Base-by-base conservation (phyloP, 164 flowering plant species). In the Amborella trichopoda region DNA sequence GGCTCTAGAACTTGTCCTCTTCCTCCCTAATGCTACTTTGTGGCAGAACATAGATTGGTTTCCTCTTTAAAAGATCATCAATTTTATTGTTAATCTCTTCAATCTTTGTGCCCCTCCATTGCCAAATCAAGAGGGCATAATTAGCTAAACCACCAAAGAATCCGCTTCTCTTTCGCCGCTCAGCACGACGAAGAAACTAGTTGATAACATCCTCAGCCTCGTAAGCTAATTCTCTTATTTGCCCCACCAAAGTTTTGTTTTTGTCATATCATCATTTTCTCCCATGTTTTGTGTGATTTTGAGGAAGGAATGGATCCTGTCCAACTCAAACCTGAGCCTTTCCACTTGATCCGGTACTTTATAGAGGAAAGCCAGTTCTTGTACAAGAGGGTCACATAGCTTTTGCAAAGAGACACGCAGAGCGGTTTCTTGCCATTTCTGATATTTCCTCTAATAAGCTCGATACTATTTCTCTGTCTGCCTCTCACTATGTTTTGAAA, bases 161-260 rank as follows among this genome's bases (percentile, higher is more conserved):
- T 9, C 10, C 33, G 6, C 27, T 27, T 27, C 30, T 2, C 26
- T 26, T 46, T 12, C 12, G 23, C 6, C 23, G 44, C 5, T 16
- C 27, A 42, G 10, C 28, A 6, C 25, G 10, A 11, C 44, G 27
- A 11, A 23, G 2, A 27, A 50, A 20, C 43, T 43, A 49, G 28
- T 57, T 55, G 23, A 58, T 26, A 4, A 50, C 6, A 22, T 57
- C 61, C 8, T 57, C 55, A 8, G 48, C 41, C 22, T 57, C 55
- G n/a, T 57, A 57, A 23, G 61, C 55, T 12, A 38, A 22, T 20
- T 44, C 61, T 18, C 28, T 44, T 25, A 57, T 49, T n/a, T 50
- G 24, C 26, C 17, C 37, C 38, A 50, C 28, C 55, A 54, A 58
- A 33, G 23, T 12, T n/a, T n/a, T n/a, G n/a, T n/a, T n/a, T 27